phyloP scores from a whole-genome alignment of 306 rosid species.

The Luffa aegyptiaca region DNA sequence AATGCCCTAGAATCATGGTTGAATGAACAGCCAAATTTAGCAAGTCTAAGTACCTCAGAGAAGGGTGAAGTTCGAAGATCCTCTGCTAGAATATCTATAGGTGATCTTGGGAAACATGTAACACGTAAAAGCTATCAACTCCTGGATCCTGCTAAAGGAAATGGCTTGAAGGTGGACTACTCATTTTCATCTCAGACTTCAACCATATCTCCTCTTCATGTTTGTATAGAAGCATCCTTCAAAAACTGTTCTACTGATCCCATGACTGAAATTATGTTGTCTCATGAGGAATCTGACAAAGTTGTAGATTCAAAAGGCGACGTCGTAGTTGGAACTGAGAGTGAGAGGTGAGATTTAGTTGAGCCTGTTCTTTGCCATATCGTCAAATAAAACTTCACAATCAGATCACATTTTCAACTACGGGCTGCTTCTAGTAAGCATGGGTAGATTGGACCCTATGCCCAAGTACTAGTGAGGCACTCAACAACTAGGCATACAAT shows the following conservation, averaged over 20 bases:
- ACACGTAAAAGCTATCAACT: conserved; percentile 62
- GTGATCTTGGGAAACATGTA: conserved; percentile 50
- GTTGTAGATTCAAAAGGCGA: conserved; percentile 39
- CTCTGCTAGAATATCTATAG: conserved; percentile 83
- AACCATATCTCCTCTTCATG: conserved; percentile 62
- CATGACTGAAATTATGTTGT: conserved; percentile 48
- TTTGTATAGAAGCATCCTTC: conserved; percentile 58
- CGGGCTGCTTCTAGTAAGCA: background rate
- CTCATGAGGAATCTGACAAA: conserved; percentile 53
- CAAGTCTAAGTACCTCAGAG: conserved; percentile 35
- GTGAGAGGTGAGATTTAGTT: conserved; percentile 49
- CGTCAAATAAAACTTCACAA: background rate
- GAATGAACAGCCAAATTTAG: conserved; percentile 60
- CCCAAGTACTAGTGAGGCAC: background rate
- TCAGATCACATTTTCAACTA: background rate
- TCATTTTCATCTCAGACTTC: conserved; percentile 71
- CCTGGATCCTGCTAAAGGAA: conserved; percentile 71
- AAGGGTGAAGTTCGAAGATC: conserved; percentile 35
- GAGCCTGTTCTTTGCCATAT: conserved; percentile 5
- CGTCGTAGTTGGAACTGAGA: conserved; percentile 31
- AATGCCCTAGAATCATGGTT: conserved; percentile 88
- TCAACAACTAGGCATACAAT: background rate
- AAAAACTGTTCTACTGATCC: conserved; percentile 67
- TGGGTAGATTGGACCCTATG: background rate
- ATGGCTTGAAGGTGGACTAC: conserved; percentile 81